phyloP scores from a whole-genome alignment of 2,329 filamentous ascomycete genomes.

The Apiospora rasikravindrae region DNA sequence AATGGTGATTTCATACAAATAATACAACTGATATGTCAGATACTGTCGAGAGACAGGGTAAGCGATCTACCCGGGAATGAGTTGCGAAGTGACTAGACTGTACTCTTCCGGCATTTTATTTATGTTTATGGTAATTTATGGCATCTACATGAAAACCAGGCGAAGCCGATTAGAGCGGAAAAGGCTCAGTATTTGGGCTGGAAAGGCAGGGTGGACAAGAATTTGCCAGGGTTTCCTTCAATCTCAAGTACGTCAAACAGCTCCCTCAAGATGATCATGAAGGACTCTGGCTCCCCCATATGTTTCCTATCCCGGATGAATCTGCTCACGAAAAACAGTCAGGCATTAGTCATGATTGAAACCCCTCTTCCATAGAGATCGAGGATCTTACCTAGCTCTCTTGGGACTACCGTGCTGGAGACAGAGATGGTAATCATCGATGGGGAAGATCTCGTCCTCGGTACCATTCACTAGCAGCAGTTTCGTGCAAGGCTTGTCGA shows the following conservation, averaged over 20 bases:
- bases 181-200: conserved; percentile 31
- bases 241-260: conserved; percentile 39
- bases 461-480: conserved; percentile 62
- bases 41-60: background rate
- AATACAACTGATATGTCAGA: background rate
- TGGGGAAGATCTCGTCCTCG: conserved; percentile 66
- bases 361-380: background rate
- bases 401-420: conserved; percentile 58
- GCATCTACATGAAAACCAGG: conserved; percentile 30
- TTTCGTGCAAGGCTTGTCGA: conserved; percentile 53
- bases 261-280: conserved; percentile 39
- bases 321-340: conserved; percentile 25
- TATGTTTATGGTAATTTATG: background rate
- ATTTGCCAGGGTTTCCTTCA: conserved; percentile 31
- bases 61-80: background rate
- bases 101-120: background rate
- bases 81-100: background rate
- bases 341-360: background rate
- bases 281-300: conserved; percentile 43
- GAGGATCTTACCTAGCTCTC: conserved; percentile 43
- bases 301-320: conserved; percentile 39
- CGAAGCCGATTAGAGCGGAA: conserved; percentile 23
- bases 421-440: conserved; percentile 63
- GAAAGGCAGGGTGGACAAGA: conserved; percentile 35
- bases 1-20: background rate